Evolutionary conservation across 2,329 filamentous ascomycete species (phyloP).

Genomic region (Cladorrhinum sp.): DNA sequence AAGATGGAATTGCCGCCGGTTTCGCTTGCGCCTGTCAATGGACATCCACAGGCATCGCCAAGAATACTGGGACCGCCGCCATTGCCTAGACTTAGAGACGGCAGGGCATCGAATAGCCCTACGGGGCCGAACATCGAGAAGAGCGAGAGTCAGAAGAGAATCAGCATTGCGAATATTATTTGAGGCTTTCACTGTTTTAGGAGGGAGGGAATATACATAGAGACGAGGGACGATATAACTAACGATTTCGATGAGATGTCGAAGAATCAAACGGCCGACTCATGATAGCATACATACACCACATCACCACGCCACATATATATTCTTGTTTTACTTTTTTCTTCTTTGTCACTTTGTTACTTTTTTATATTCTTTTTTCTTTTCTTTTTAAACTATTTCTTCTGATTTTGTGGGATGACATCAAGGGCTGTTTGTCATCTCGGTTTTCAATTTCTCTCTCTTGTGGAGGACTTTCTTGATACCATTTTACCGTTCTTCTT

Average conservation of each 20-base stretch:
- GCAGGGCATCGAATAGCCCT: slow-evolving; percentile 34
- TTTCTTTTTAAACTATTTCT: background rate
- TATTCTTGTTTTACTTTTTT: too few species aligned
- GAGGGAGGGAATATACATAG: too few species aligned
- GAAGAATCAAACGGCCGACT: too few species aligned
- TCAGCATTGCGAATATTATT: slow-evolving; percentile 47
- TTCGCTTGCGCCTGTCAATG: background rate
- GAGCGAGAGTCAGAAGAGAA: slow-evolving; percentile 41
- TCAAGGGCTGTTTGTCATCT: background rate
- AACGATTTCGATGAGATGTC: background rate
- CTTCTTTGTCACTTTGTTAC: too few species aligned
- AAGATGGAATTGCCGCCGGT: slow-evolving; percentile 1
- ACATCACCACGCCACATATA: too few species aligned
- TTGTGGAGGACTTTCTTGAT: background rate
- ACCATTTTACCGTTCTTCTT: too few species aligned
- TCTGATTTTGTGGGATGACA: slow-evolving; percentile 1
- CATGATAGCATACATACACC: too few species aligned
- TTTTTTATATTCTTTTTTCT: background rate
- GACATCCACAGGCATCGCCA: background rate
- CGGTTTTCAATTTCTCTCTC: background rate
- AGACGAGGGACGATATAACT: background rate
- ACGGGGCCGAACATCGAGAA: slow-evolving; percentile 29
- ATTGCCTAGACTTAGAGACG: slow-evolving; percentile 3
- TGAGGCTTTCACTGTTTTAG: slow-evolving; percentile 4
- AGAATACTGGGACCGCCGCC: slow-evolving; percentile 7